These are phyloP conservation scores for Ceratonia siliqua DNA, from an alignment of 306 rosid species.

Conservation along the genomic window DNA sequence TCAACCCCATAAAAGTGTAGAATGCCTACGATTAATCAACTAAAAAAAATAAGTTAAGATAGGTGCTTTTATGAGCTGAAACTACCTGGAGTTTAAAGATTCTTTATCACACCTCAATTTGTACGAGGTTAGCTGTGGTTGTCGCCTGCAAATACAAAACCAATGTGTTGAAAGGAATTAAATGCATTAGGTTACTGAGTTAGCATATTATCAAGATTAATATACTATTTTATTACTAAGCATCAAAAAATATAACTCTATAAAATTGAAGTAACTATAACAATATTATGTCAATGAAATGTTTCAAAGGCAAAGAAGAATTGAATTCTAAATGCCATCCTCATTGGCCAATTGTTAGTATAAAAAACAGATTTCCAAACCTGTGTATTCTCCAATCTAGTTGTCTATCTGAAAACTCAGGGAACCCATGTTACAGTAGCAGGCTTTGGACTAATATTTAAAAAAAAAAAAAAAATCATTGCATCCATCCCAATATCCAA, in stretches of 20 bases:
- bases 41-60: not conserved
- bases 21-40: constrained; percentile 3
- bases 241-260: not conserved
- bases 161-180: constrained; percentile 23
- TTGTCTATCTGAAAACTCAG: not conserved
- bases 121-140: constrained; percentile 62
- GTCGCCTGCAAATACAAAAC: constrained; percentile 67
- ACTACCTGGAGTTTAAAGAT: constrained; percentile 76
- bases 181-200: constrained; percentile 21
- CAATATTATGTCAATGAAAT: not conserved
- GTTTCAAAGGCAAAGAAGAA: not conserved
- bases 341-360: not conserved
- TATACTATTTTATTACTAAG: not conserved
- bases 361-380: not conserved
- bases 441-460: not conserved
- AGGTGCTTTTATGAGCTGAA: constrained; percentile 14
- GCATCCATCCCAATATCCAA: not conserved
- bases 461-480: not conserved
- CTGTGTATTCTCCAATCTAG: not conserved
- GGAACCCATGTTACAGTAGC: not conserved
- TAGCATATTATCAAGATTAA: not conserved
- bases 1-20: constrained; percentile 6
- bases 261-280: not conserved
- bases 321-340: not conserved
- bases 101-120: constrained; percentile 96